Evolutionary conservation across 2,329 filamentous ascomycete genomes (phyloP), one percentile per base, ranked within the genome.

Genomic region (Diaporthe capsici): DNA sequence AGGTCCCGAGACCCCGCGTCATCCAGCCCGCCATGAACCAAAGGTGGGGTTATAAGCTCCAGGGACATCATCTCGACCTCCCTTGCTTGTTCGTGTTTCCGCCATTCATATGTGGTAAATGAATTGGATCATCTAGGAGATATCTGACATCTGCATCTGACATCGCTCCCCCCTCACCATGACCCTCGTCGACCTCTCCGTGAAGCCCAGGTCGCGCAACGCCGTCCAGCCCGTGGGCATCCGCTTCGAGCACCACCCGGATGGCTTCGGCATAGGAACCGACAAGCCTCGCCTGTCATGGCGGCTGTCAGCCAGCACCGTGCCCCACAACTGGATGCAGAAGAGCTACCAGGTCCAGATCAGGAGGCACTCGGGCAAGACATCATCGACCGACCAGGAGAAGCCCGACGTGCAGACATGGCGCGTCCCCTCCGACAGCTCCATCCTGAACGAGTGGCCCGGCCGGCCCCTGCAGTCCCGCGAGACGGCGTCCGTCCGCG

Each of bases 191-290:
- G 55, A 73, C 25, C 60, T 65, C 47, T 44, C 71, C 6, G 71
- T 55, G 37, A 25, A 73, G 60, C 47, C 37, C 17, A 65, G 20
- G 25, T 34, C 58, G 2, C 31, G 22, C 25, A 65, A 55, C 47
- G 17, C 58, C 10, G 47, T 73, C 58, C 49, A 34, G 37, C 71
- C 71, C 13, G 49, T 63, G 10, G 49, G 68, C 20, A 58, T 76
- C 55, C 53, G 60, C 75, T 76, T 77, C 42, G 75, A 77, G 20
- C 76, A 77, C 9, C 76, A 77, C 20, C 76, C 76, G 0, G 61
- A 65, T 37, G 76, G 76, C 47, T 74, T 77, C 8, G 76, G 71
- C 22, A 44, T 77, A 42, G 75, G 76, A 5, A 71, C 65, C 20
- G 67, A 34, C 17, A 71, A 17, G 12, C 76, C 76, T 1, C 71